phyloP scores from a whole-genome alignment of 2,329 filamentous ascomycete species.

The Fusarium sarcochroum region DNA sequence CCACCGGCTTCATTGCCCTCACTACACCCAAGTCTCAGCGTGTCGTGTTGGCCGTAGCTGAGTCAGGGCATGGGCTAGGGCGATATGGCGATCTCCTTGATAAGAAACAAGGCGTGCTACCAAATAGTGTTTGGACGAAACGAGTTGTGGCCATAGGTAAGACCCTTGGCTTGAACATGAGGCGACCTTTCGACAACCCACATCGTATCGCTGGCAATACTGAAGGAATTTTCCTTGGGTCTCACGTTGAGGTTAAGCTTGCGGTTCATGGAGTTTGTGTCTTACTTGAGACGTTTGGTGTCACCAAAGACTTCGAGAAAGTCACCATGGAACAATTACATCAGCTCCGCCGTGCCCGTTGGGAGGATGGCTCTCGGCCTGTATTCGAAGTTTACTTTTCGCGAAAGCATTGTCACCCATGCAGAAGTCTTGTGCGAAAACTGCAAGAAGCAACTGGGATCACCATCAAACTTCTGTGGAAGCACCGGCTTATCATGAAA shows the following conservation, averaged over 20 bases:
- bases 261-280: slow-evolving; percentile 52
- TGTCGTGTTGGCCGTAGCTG: slow-evolving; percentile 51
- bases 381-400: slow-evolving; percentile 55
- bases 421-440: slow-evolving; percentile 44
- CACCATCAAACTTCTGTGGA: slow-evolving; percentile 47
- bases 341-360: slow-evolving; percentile 40
- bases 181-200: slow-evolving; percentile 48
- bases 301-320: slow-evolving; percentile 42
- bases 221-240: slow-evolving; percentile 51
- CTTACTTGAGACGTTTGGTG: slow-evolving; percentile 47
- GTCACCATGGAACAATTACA: slow-evolving; percentile 43
- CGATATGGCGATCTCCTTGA: slow-evolving; percentile 51
- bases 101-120: slow-evolving; percentile 38
- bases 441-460: slow-evolving; percentile 51
- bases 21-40: slow-evolving; percentile 29
- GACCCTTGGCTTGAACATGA: slow-evolving; percentile 50
- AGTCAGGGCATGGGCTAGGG: slow-evolving; percentile 54
- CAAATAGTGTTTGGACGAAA: slow-evolving; percentile 51
- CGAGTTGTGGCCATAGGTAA: slow-evolving; percentile 50
- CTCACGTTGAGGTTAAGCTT: slow-evolving; percentile 59
- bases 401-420: slow-evolving; percentile 51
- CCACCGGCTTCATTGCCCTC: slow-evolving; percentile 52
- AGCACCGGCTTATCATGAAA: slow-evolving; percentile 46
- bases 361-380: slow-evolving; percentile 48
- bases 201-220: slow-evolving; percentile 1